These are phyloP conservation scores for Lonicera japonica DNA, from an alignment of 129 eudicot genomes.

Conservation along the genomic window DNA sequence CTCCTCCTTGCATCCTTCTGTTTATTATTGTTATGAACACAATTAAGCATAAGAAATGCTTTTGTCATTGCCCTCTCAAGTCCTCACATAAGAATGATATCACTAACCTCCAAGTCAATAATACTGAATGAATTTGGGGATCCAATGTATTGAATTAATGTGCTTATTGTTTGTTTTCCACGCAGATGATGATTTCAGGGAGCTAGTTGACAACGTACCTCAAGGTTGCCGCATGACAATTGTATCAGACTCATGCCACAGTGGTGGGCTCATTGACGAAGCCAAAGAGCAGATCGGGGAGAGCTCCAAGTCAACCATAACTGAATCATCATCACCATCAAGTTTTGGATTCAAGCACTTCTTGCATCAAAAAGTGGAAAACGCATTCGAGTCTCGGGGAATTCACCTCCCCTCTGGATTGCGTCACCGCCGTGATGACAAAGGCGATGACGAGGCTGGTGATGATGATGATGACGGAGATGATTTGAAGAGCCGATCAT, in stretches of 20 bases:
- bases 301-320: constrained; percentile 19
- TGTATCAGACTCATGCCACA: constrained; percentile 93
- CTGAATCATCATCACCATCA: constrained; percentile 6
- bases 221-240: constrained; percentile 83
- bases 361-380: constrained; percentile 52
- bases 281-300: constrained; percentile 88
- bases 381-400: constrained; percentile 79
- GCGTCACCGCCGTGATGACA: constrained; percentile 25
- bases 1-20: too few species aligned
- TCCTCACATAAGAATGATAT: too few species aligned
- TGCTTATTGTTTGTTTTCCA: not conserved
- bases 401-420: constrained; percentile 58
- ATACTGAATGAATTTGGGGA: too few species aligned
- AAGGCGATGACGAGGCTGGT: constrained; percentile 23
- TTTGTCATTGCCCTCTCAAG: too few species aligned
- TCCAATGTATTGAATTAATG: too few species aligned
- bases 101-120: too few species aligned
- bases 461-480: constrained; percentile 18
- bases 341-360: constrained; percentile 60
- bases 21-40: too few species aligned
- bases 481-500: constrained; percentile 56
- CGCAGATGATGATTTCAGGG: constrained; percentile 91
- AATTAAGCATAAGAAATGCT: too few species aligned
- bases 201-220: constrained; percentile 75
- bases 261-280: constrained; percentile 90